phyloP scores from a whole-genome alignment of 257 asterid genomes.

The Plantago ovata region DNA sequence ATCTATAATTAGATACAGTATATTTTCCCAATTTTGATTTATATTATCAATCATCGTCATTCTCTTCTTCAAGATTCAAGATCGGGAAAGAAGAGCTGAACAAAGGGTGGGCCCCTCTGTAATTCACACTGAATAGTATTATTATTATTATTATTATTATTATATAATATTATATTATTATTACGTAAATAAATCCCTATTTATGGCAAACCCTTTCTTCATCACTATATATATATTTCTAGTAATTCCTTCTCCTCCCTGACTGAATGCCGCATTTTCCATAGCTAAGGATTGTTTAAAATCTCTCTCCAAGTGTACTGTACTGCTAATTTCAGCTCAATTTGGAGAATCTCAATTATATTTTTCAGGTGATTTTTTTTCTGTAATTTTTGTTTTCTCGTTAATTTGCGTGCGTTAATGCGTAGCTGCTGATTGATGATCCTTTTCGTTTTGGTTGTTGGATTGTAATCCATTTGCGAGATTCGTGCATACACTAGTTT shows the following conservation, averaged over 20 bases:
- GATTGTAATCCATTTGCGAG: neutral
- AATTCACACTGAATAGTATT: neutral
- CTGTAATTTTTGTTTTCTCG: no score
- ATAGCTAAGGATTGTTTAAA: neutral
- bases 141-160: no score
- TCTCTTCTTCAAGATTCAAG: conserved; percentile 1
- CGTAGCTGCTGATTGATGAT: neutral
- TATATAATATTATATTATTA: no score
- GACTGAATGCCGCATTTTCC: neutral
- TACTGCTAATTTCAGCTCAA: neutral
- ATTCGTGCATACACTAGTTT: neutral
- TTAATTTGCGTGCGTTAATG: conserved; percentile 43
- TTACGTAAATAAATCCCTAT: neutral
- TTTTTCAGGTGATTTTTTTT: no score
- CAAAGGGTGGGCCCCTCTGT: conserved; percentile 1
- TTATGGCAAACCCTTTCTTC: neutral
- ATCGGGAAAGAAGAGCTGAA: neutral
- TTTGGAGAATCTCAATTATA: neutral
- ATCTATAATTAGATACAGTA: no score
- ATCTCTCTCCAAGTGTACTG: neutral
- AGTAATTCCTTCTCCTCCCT: neutral
- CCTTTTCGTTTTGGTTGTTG: neutral
- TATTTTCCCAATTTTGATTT: no score
- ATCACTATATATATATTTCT: neutral
- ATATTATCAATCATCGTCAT: neutral